Evolutionary conservation across 1,139 yeast genomes (phyloP), one percentile per base, ranked within the genome.

Genomic region (Kodamaea alishanica): DNA sequence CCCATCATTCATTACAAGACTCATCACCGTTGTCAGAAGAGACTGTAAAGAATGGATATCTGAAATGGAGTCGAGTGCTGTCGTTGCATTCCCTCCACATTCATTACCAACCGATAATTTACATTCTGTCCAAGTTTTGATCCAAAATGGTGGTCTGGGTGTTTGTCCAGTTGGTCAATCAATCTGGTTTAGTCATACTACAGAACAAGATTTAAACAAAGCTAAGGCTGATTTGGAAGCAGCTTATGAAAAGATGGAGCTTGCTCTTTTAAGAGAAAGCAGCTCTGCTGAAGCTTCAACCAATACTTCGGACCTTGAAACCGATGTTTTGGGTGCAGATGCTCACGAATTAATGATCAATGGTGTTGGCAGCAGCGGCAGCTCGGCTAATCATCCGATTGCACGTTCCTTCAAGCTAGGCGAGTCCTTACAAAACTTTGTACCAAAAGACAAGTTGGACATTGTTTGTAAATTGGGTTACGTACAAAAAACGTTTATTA

Each of bases 41-140:
- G 86, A 84, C 48, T 90, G 97, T 65, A 75, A 75, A 40, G 95
- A 89, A 63, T 90, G 97, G 97, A 84, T 89, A 69, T 76, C 81
- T 7, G 89, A 84, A 36, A 81, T 80, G 39, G 97, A 90, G 63
- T 75, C 81, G 32, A 84, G 90, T 2, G 87, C 96, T 1, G 73
- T 89, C 32, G 95, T 90, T 11, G 95, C 89, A 1, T 92, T 92
- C 71, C 97, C 98, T n/a, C 94, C 96, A 20, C 76, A 77, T 20
- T 80, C 96, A 0, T 71, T 90, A 40, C 73, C 83, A 11, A 74
- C 86, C 1, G 65, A 74, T 41, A 90, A 90, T 57, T 66, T 65
- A 39, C 72, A 68, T 45, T 86, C 94, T 5, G 94, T 92, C 25
- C 97, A 90, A 61, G 94, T 84, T 4, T 67, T 90, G 30, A 85